Conservation (phyloP, 805 yeast species). For the Hermanozyma aechmeae region DNA sequence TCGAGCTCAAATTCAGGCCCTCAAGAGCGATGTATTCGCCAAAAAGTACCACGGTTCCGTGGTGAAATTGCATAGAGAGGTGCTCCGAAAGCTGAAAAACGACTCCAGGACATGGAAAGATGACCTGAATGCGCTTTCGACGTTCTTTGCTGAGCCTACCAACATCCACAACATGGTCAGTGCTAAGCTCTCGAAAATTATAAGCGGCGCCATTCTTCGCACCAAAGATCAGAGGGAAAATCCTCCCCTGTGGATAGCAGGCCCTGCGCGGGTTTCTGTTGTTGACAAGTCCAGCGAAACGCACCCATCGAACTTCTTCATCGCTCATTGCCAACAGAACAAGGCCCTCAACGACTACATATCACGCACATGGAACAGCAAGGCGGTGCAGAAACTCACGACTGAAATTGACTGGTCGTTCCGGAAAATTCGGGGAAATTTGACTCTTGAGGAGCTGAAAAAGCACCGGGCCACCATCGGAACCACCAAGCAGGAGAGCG, state of each 20-base stretch:
- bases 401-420: conserved; percentile 35
- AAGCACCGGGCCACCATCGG: conserved; percentile 16
- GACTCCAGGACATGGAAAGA: conserved; percentile 8
- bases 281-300: conserved; percentile 16
- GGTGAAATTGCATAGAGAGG: conserved; percentile 30
- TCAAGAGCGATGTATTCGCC: conserved; percentile 36
- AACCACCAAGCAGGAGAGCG: conserved; percentile 9
- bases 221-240: conserved; percentile 17
- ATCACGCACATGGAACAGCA: conserved; percentile 39
- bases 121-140: conserved; percentile 7
- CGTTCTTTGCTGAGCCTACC: conserved; percentile 13
- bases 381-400: conserved; percentile 24
- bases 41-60: conserved; percentile 41
- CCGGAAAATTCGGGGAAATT: conserved; percentile 38
- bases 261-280: conserved; percentile 16
- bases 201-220: conserved; percentile 17
- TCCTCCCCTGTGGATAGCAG: conserved; percentile 27
- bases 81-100: conserved; percentile 14
- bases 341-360: conserved; percentile 35
- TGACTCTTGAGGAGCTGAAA: conserved; percentile 28
- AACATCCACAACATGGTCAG: conserved; percentile 16
- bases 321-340: conserved; percentile 28
- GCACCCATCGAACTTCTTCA: conserved; percentile 43
- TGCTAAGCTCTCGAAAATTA: conserved; percentile 23
- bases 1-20: conserved; percentile 29